Percentiles rank a stretch among this genome's conserved stretches.
Evolutionary conservation across 495 filamentous ascomycete genomes (phyloP).

Genomic region (Penicillium fimorum): DNA sequence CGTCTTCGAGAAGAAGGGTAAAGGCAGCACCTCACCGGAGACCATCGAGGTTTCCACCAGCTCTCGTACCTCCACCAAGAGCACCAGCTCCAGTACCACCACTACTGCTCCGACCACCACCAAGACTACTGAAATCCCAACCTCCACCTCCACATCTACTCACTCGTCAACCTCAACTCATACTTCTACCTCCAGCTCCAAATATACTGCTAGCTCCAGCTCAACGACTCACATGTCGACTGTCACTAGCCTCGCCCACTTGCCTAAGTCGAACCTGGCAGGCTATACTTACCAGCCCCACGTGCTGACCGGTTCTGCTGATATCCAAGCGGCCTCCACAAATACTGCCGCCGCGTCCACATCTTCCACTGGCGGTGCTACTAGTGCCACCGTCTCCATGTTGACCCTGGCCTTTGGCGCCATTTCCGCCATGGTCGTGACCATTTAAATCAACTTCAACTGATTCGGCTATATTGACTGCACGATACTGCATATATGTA

Average conservation of each 20-base stretch:
- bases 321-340: constrained; percentile 13
- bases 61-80: constrained; percentile 16
- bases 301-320: constrained; percentile 9
- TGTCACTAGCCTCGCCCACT: constrained; percentile 36
- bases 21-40: constrained; percentile 21
- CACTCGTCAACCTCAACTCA: constrained; percentile 24
- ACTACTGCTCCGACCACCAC: constrained; percentile 21
- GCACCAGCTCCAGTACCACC: constrained; percentile 27
- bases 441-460: constrained; percentile 19
- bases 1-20: constrained; percentile 51
- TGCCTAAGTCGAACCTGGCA: constrained; percentile 19
- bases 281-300: constrained; percentile 13
- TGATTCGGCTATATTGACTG: constrained; percentile 5
- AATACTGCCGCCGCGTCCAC: constrained; percentile 13
- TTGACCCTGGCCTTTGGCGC: constrained; percentile 30
- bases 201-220: constrained; percentile 7
- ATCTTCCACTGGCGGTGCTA: constrained; percentile 20
- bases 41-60: constrained; percentile 17
- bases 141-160: constrained; percentile 20
- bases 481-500: constrained; percentile 9
- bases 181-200: constrained; percentile 17
- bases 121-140: constrained; percentile 27
- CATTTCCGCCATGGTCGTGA: constrained; percentile 28
- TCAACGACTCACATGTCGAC: constrained; percentile 33
- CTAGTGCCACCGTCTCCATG: constrained; percentile 26